Conservation (phyloP, 257 asterid genomes). For the Solanum megistacrolobum region DNA sequence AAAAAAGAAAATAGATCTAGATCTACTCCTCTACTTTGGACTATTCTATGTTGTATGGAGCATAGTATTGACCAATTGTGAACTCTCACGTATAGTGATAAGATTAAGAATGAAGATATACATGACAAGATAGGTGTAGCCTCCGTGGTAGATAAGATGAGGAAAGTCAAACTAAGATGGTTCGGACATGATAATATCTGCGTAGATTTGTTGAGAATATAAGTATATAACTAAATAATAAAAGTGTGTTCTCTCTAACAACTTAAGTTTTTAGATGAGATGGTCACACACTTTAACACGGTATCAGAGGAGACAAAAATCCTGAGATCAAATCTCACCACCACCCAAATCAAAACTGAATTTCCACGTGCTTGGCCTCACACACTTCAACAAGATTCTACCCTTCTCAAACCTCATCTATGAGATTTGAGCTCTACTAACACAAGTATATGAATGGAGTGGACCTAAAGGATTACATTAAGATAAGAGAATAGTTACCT, state of each 20-base stretch:
- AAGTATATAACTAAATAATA: too few species aligned
- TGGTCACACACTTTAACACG: too few species aligned
- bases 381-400: too few species aligned
- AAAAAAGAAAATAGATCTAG: not conserved
- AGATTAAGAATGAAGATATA: too few species aligned
- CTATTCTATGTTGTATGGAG: not conserved
- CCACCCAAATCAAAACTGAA: too few species aligned
- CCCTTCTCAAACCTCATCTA: not conserved
- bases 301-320: accelerated
- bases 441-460: not conserved
- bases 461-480: not conserved
- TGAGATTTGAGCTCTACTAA: not conserved
- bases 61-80: not conserved
- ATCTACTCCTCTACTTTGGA: not conserved
- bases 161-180: not conserved
- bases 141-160: too few species aligned
- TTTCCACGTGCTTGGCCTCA: too few species aligned
- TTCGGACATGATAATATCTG: too few species aligned
- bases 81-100: not conserved
- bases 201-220: too few species aligned
- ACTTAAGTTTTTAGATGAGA: too few species aligned
- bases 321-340: too few species aligned
- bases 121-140: not conserved
- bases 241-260: too few species aligned
- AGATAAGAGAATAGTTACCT: not conserved